Conservation (phyloP, 2,329 filamentous ascomycete genomes). For the Aspergillus fijiensis region DNA sequence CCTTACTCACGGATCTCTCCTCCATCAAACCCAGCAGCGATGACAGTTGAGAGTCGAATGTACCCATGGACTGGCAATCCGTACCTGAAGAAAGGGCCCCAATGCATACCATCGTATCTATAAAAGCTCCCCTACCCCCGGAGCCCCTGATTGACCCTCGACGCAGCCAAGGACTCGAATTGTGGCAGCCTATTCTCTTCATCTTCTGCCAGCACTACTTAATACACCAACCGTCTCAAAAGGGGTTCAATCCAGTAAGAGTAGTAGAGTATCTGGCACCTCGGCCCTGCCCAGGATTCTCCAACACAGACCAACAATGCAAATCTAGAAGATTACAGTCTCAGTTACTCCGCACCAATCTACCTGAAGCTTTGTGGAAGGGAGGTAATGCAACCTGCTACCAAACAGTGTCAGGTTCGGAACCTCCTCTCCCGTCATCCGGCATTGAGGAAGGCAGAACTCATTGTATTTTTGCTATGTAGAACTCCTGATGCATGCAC, state of each 20-base stretch:
- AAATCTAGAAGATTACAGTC: neutral
- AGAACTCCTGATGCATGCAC: no score
- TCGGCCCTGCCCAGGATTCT: no score
- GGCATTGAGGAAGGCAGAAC: no score
- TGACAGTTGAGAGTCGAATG: no score
- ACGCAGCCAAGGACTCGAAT: neutral
- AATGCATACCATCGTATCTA: no score
- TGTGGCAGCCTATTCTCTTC: neutral
- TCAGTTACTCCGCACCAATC: neutral
- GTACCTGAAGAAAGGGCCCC: neutral
- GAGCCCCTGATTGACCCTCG: neutral
- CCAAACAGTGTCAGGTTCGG: neutral
- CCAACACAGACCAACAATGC: neutral
- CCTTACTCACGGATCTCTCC: no score
- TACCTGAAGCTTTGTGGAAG: neutral
- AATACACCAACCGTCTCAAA: neutral
- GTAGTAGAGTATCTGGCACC: neutral
- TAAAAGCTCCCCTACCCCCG: no score
- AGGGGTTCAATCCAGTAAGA: neutral
- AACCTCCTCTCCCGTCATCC: no score
- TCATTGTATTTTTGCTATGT: no score
- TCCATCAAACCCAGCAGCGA: no score
- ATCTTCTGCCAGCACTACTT: no score
- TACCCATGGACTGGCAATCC: neutral
- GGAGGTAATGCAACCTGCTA: no score